phyloP scores from a whole-genome alignment of 1,284 basidiomycete genomes.

The Peniophora sp. region DNA sequence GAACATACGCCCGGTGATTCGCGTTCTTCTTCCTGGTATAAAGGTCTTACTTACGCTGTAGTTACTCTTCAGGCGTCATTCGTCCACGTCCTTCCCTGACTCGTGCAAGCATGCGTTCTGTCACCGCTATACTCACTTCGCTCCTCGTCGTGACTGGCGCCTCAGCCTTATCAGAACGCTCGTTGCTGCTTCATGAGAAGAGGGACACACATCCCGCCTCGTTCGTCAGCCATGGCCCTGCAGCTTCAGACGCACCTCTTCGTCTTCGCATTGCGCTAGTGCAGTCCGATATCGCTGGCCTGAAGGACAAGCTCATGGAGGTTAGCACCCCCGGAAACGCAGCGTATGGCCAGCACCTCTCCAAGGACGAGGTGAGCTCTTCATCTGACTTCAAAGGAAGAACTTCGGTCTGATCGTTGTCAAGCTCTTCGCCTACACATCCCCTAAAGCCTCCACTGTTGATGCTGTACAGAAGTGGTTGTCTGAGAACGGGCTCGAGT shows the following conservation, averaged over 20 bases:
- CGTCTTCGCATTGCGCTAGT: constrained; percentile 17
- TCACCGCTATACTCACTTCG: background rate
- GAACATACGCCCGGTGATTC: no score
- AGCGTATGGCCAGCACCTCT: constrained; percentile 23
- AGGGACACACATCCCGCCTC: constrained; percentile 11
- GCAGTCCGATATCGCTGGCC: constrained; percentile 18
- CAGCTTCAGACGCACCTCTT: constrained; percentile 9
- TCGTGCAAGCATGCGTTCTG: no score
- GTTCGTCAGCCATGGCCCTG: constrained; percentile 12
- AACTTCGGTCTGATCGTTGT: constrained; percentile 14
- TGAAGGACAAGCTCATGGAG: constrained; percentile 19
- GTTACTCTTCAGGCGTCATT: no score
- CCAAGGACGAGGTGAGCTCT: constrained; percentile 19
- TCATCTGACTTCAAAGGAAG: constrained; percentile 17
- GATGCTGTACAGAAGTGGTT: constrained; percentile 30
- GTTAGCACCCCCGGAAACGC: constrained; percentile 22
- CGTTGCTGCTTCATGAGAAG: constrained; percentile 13
- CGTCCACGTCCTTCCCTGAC: no score
- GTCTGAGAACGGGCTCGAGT: constrained; percentile 24
- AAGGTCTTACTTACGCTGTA: no score
- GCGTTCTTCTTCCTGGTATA: no score
- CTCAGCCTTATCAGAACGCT: background rate
- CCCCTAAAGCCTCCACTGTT: constrained; percentile 25
- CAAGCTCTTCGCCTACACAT: constrained; percentile 26
- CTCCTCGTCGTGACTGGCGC: background rate